Evolutionary conservation across 2,329 filamentous ascomycete genomes (phyloP), one percentile per base, ranked within the genome.

Genomic region (Xenoacremonium recifei): DNA sequence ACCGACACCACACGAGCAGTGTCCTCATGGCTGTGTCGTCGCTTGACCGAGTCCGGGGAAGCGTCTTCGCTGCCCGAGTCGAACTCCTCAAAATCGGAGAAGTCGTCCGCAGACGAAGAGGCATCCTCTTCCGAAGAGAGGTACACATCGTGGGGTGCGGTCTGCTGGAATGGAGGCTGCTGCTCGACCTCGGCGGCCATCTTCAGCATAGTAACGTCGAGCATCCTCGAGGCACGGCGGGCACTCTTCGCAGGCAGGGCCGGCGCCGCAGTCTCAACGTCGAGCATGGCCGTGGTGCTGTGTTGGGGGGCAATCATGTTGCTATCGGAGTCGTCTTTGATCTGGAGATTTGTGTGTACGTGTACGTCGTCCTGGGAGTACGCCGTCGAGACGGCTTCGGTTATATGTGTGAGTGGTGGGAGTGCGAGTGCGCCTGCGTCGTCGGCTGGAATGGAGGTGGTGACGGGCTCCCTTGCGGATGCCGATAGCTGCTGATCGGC

Each of bases 101-200:
- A 76, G 61, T 80, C 74, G 60, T 80, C 80, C 34, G 77, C 75
- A 15, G 76, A 79, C 2, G 80, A 80, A 2, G 80, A 84, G 21
- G 73, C 79, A 49, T 84, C 81, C 58, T 85, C 81, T 51, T 85
- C 81, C 0, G 79, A 83, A 2, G 80, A 84, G 19, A 85, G 73
- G 60, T 85, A 85, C 44, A 79, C 56, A 42, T 81, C 76, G 58
- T 82, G 79, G 5, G 79, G 76, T 2, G 71, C 66, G 17, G 68
- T 64, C 35, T 70, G 64, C 12, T 65, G 55, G 35, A 66, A 55
- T 30, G 63, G 58, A 18, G 59, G 55, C 15, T 61, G 62, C 25
- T 61, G 56, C 21, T 63, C 55, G 18, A 45, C 29, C 21, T 63
- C 55, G 18, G 46, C 29, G 20, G 53, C 42, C 30, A 63, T 30